These are phyloP conservation scores for Trichoderma sp. DNA, from an alignment of 2,329 filamentous ascomycete species.

Conservation along the genomic window DNA sequence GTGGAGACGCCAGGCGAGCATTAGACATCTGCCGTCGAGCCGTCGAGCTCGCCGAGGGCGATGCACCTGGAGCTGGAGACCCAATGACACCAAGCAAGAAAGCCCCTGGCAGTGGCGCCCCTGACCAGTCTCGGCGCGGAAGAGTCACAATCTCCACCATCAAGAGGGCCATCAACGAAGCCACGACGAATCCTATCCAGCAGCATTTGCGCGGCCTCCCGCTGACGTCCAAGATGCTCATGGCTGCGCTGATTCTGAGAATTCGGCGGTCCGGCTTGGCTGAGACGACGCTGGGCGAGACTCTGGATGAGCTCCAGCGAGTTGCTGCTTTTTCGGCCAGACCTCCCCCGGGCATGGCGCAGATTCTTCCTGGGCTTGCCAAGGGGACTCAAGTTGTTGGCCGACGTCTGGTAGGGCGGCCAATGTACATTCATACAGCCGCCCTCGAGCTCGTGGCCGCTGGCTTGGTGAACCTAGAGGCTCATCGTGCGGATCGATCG, in stretches of 20 bases:
- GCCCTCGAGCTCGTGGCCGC: constrained; percentile 83
- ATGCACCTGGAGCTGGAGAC: too few species aligned
- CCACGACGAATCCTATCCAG: constrained; percentile 87
- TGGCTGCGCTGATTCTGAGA: constrained; percentile 76
- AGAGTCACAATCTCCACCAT: constrained; percentile 90
- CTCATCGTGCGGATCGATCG: constrained; percentile 75
- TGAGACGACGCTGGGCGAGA: constrained; percentile 85
- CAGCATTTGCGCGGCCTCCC: constrained; percentile 83
- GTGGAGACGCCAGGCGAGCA: constrained; percentile 86
- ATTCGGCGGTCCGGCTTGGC: constrained; percentile 79
- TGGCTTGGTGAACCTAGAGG: constrained; percentile 82
- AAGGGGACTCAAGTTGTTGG: constrained; percentile 29
- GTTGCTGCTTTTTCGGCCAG: constrained; percentile 36
- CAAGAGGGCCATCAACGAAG: constrained; percentile 91
- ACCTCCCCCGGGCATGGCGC: constrained; percentile 38
- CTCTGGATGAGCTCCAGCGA: constrained; percentile 69
- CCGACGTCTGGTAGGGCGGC: constrained; percentile 34
- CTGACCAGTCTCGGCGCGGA: constrained; percentile 31
- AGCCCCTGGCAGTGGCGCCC: constrained; percentile 28
- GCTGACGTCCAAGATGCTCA: constrained; percentile 77
- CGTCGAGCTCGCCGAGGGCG: constrained; percentile 88
- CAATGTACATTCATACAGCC: constrained; percentile 59
- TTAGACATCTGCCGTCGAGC: constrained; percentile 93
- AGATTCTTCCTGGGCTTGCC: constrained; percentile 33
- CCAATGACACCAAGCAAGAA: constrained; percentile 63